These are phyloP conservation scores for Hansfordia pulvinata DNA, from an alignment of 2,329 filamentous ascomycete genomes.

Conservation along the genomic window DNA sequence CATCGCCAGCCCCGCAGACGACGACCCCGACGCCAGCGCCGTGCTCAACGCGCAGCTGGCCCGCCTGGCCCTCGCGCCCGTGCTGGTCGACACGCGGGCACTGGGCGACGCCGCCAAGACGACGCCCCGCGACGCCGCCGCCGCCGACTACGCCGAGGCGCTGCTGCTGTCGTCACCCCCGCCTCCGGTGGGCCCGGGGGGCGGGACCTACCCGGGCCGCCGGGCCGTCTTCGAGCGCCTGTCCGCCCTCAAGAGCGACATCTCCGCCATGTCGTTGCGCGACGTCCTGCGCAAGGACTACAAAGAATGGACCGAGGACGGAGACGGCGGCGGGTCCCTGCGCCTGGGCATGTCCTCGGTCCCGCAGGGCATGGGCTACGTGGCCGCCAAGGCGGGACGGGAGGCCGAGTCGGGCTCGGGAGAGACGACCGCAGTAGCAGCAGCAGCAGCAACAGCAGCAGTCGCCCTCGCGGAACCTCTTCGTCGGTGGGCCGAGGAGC, in stretches of 20 bases:
- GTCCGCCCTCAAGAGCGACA: conserved; percentile 51
- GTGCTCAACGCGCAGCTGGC: conserved; percentile 45
- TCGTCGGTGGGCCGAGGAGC: conserved; percentile 37
- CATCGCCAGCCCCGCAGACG: conserved; percentile 12
- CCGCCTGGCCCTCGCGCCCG: conserved; percentile 52
- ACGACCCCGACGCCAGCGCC: conserved; percentile 21
- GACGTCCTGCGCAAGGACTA: conserved; percentile 74
- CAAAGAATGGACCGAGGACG: conserved; percentile 57
- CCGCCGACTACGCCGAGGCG: conserved; percentile 44
- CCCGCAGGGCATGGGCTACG: conserved; percentile 47
- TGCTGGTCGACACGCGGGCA: conserved; percentile 61
- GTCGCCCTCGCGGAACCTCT: conserved; percentile 36
- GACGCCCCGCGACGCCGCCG: conserved; percentile 43
- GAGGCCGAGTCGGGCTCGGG: no score
- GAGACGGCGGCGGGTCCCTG: conserved; percentile 14
- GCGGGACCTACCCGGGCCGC: conserved; percentile 14
- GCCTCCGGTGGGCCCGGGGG: no score
- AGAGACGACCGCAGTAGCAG: no score
- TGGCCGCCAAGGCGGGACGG: conserved; percentile 38
- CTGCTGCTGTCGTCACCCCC: conserved; percentile 21
- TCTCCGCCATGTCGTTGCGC: conserved; percentile 43
- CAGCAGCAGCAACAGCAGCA: no score
- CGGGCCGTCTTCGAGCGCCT: conserved; percentile 45
- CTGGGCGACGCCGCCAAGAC: conserved; percentile 50
- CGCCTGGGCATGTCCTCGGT: conserved; percentile 55